Base-by-base conservation (phyloP, 495 filamentous ascomycete genomes). In the Talaromyces nanjingensis region DNA sequence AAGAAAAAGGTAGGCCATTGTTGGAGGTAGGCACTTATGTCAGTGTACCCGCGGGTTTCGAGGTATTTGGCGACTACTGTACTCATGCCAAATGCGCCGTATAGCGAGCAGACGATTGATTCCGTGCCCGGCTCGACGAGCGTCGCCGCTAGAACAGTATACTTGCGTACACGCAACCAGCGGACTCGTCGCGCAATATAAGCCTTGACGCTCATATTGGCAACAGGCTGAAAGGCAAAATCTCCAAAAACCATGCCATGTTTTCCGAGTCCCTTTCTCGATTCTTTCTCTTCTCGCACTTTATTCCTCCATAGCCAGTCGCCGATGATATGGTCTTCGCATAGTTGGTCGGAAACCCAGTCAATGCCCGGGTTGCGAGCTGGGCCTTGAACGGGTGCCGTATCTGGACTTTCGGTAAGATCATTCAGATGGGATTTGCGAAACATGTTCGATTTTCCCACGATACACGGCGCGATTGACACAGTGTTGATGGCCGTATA, bases 361-460 rank as follows among this genome's bases (percentile, higher is more conserved):
- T 96, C 91, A 66, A 98, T 87, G 0, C 93, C 93, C 0, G 84
- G 82, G 71, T 66, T 76, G 65, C 68, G 82, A 66, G 33, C 74
- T 71, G 66, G 53, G 4, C 53, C 53, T 14, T 22, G 20, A 4
- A 56, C 53, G 63, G 25, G 69, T 64, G 31, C 72, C 63, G 8
- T 27, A 56, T 56, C 53, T n/a, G 53, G 22, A 22, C 11, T 27
- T 7, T 29, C 71, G n/a, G 93, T 97, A 20, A 96, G 82, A 64
- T 83, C 83, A 70, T 91, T 83, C 27, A 99, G 86, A 69, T 99
- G 93, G 0, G 92, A 93, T 57, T 88, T 89, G 29, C 94, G 90
- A 79, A 98, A 98, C 90, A 99, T 96, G 76, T 94, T 98, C 61
- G 91, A 96, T 76, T 99, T 99, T 27, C 94, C 94, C 6, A 98